Percentiles rank a stretch among this genome's conserved stretches.
phyloP scores from a whole-genome alignment of 441 rosid genomes.

The Jatropha multifida region DNA sequence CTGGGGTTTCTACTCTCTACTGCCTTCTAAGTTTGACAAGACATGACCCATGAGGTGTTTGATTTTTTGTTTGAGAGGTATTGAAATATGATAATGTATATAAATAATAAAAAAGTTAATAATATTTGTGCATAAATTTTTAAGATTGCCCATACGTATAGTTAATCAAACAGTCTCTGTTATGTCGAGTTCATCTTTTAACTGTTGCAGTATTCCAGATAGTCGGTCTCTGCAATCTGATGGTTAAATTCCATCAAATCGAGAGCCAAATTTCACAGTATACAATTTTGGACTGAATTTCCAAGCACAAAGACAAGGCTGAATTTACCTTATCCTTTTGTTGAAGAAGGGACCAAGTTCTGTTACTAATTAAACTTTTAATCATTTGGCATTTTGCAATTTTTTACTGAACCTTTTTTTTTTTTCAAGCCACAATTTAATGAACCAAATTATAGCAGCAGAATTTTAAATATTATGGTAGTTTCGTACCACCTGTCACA shows the following conservation, averaged over 20 bases:
- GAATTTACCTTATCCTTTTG: neutral
- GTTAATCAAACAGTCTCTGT: neutral
- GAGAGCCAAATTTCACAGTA: neutral
- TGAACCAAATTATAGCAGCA: neutral
- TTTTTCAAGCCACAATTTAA: too few species aligned
- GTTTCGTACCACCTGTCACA: neutral
- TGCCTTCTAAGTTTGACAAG: too few species aligned
- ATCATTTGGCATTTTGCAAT: neutral
- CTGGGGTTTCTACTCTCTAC: neutral
- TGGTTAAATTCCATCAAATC: neutral
- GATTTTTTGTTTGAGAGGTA: conserved; percentile 27
- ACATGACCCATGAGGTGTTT: conserved; percentile 18
- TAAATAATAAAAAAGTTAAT: conserved; percentile 1
- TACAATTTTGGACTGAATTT: neutral
- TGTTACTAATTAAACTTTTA: neutral
- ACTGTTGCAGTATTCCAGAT: neutral
- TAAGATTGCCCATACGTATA: neutral
- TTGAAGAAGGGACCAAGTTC: neutral
- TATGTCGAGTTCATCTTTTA: neutral
- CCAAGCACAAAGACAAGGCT: neutral
- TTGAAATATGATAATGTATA: neutral
- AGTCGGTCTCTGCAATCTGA: neutral
- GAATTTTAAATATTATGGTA: neutral
- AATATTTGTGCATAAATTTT: conserved; percentile 6
- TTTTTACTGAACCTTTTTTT: too few species aligned